Evolutionary conservation across 169 alveolate genomes (phyloP), one percentile per base, ranked within the genome.

Genomic region (Cryptosporidium andersoni): DNA sequence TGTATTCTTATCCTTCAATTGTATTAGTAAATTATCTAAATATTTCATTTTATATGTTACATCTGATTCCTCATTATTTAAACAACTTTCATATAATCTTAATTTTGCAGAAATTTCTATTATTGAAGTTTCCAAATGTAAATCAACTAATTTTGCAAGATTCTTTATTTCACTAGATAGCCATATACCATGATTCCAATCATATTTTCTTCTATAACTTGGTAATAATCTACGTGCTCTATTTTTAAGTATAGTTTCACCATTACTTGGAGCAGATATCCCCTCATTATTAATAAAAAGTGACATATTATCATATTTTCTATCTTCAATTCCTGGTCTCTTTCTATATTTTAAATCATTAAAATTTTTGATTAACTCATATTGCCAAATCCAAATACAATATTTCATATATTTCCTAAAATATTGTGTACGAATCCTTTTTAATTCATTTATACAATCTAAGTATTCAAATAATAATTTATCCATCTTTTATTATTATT

Each of bases 151-250:
- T 9, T 60, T 74, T 43, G 55, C 49, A 4, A 74, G 36, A 43
- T 43, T 74, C 2, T 74, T 58, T 40, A 74, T 58, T 49, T 74
- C 85, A 58, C 47, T 47, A 6, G 85, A 68, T 3, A 74, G 36
- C 85, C 85, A 74, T 45, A 74, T 74, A 42, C 60, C 60, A 63
- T 58, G 55, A 45, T 60, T 74, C 85, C 85, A 74, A 16, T 74
- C 85, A 37, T 74, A 74, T 14, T 74, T 74, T 43, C 43, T 74
- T 56, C 85, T 74, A 43, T 55, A 74, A 16, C 60, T 74, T 56
- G 85, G 85, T 45, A 74, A 74, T 43, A 58, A 58, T 12, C 85
- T 55, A 3, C 68, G 55, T 16, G 60, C 42, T 8, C 60, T 56
- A 39, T 74, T 74, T 55, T 74, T 74, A 9, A 4, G 16, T 25